Percentiles rank a stretch among this genome's conserved stretches.
These are phyloP conservation scores for Rhizopus sp. DNA, from an alignment of 371 early-diverging fungal genomes.

Conservation along the genomic window DNA sequence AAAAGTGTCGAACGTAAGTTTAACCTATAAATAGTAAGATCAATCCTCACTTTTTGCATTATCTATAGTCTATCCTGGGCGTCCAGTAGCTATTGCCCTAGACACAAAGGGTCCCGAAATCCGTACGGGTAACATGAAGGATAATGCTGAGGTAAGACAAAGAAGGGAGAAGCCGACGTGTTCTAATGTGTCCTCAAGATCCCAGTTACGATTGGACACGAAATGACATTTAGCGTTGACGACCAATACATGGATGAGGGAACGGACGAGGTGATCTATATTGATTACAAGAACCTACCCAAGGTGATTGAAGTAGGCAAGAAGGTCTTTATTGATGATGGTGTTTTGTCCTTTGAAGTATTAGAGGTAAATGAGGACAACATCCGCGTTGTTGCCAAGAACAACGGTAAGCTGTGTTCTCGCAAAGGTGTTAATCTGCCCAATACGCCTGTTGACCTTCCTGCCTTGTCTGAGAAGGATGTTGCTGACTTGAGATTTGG, in stretches of 20 bases:
- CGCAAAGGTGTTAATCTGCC: conserved; percentile 93
- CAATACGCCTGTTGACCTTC: conserved; percentile 85
- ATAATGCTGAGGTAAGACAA: conserved; percentile 51
- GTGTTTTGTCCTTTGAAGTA: conserved; percentile 83
- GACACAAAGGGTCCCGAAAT: conserved; percentile 90
- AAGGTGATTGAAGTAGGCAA: conserved; percentile 81
- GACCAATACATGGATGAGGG: conserved; percentile 65
- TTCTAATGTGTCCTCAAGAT: conserved; percentile 27
- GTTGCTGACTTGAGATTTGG: conserved; percentile 90
- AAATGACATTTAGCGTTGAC: conserved; percentile 86
- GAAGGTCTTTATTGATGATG: conserved; percentile 87
- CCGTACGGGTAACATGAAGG: conserved; percentile 78
- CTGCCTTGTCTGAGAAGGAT: conserved; percentile 95
- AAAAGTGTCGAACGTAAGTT: conserved; percentile 52
- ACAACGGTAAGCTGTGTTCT: conserved; percentile 74
- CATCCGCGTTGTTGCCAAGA: conserved; percentile 74
- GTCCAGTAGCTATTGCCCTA: conserved; percentile 84
- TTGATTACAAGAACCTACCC: conserved; percentile 88
- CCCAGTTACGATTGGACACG: conserved; percentile 72
- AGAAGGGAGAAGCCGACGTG: neutral
- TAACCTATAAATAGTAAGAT: neutral
- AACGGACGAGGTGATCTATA: conserved; percentile 73
- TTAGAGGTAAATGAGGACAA: conserved; percentile 60
- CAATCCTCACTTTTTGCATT: conserved; percentile 1
- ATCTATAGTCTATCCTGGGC: conserved; percentile 58